A percentile compares a stretch with the other conserved stretches of the same genome.
Conservation (phyloP, 2,329 filamentous ascomycete species). For the Epichloe bromicola region DNA sequence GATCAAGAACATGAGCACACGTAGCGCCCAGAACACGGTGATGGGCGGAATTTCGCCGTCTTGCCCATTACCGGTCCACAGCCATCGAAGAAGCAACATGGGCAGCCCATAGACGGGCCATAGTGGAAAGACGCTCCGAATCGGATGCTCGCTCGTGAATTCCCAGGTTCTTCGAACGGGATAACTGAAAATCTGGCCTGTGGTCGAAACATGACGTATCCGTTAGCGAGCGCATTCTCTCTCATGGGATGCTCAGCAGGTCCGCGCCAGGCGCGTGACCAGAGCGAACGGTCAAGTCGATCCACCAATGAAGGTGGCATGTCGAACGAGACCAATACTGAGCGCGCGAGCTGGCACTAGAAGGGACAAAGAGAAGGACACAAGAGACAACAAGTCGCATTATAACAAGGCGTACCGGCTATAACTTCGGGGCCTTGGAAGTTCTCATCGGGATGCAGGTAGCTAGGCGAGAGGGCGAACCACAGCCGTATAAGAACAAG, state of each 20-base stretch:
- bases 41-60: constrained; percentile 70
- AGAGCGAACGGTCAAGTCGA: background rate
- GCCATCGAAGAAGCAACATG: constrained; percentile 84
- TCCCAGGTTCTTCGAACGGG: constrained; percentile 90
- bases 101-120: constrained; percentile 92
- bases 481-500: constrained; percentile 80
- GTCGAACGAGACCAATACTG: background rate
- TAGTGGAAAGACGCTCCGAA: constrained; percentile 92
- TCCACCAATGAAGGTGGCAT: background rate
- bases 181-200: constrained; percentile 87
- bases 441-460: constrained; percentile 96
- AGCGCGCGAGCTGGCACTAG: background rate
- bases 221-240: background rate
- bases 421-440: constrained; percentile 97
- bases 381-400: background rate
- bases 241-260: background rate
- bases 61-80: constrained; percentile 74
- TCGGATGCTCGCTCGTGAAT: constrained; percentile 75
- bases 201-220: background rate
- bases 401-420: constrained; percentile 52
- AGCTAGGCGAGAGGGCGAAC: constrained; percentile 89
- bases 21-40: constrained; percentile 77
- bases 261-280: background rate
- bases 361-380: background rate
- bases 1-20: constrained; percentile 82